Conservation (phyloP, 2,329 filamentous ascomycete species). For the Colletotrichum plurivorum region DNA sequence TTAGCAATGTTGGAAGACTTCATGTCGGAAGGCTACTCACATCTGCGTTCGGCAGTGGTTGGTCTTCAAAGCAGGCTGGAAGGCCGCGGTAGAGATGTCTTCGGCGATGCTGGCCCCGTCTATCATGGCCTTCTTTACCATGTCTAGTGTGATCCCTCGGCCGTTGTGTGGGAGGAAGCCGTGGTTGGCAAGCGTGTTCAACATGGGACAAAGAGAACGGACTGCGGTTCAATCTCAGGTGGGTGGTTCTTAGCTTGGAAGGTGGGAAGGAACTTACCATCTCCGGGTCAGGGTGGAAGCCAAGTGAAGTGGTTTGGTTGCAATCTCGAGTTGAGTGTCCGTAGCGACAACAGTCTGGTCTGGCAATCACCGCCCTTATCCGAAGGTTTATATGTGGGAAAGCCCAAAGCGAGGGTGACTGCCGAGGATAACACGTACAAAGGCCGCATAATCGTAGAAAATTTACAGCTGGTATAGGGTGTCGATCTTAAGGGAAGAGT, state of each 20-base stretch:
- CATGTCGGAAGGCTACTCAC: not conserved
- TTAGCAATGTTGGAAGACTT: not conserved
- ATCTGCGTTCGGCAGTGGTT: constrained; percentile 58
- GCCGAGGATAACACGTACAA: not conserved
- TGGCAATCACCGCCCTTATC: not conserved
- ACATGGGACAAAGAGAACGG: constrained; percentile 64
- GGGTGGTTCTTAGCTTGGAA: not conserved
- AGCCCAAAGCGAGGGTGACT: not conserved
- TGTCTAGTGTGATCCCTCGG: constrained; percentile 54
- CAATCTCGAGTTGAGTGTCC: not conserved
- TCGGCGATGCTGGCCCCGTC: constrained; percentile 59
- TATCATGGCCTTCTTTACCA: constrained; percentile 54
- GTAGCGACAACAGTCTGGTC: not conserved
- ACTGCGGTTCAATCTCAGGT: constrained; percentile 42
- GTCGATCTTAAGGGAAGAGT: no score
- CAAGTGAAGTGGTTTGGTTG: constrained; percentile 2
- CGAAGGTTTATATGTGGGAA: not conserved
- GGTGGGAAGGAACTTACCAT: not conserved
- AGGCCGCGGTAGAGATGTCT: constrained; percentile 56
- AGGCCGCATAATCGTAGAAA: not conserved
- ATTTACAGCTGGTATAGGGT: no score
- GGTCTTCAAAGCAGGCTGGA: constrained; percentile 54
- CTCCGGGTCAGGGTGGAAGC: not conserved
- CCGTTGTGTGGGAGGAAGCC: constrained; percentile 63
- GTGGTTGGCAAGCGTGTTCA: constrained; percentile 67